Evolutionary conservation across 2,329 filamentous ascomycete genomes (phyloP), one percentile per base, ranked within the genome.

Genomic region (Geosmithia flava): DNA sequence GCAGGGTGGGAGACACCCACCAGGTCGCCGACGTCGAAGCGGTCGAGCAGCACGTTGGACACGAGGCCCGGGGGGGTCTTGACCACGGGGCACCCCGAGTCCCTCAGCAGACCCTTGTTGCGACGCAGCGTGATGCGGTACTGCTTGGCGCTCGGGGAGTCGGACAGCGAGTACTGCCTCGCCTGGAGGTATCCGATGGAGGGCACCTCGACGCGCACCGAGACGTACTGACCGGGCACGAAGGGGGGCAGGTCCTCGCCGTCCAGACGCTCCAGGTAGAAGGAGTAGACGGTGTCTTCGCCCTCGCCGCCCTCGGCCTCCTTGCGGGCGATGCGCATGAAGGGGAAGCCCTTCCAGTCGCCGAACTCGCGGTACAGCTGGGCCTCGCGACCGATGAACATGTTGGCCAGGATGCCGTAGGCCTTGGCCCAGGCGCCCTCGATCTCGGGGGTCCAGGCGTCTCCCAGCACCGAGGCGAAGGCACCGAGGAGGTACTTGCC

Each of bases 121-220:
- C 72, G 76, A 71, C 87, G 87, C 49, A 89, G 74, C 46, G 75
- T 84, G 63, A 88, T 81, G 29, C 85, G 77, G 63, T 85, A 85
- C 62, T 81, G 76, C 46, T 77, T 70, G 8, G 72, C 65, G 2
- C 68, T 68, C 2, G 80, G 82, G 46, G 76, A 71, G 53, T 87
- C 82, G 56, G 77, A 83, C 51, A 89, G 71, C 23, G 81, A 85
- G 65, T 87, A 89, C 62, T 88, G 85, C 30, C 84, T 71, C 17
- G 78, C 72, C 62, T 89, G 85, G 53, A 71, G 64, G 58, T 79
- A 75, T 20, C 75, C 74, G 52, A 76, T 67, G 0, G 69, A 66
- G 1, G 77, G 74, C 0, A 85, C 72, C 46, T 72, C 68, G 7
- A 81, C 61, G 46, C 74, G 74, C 44, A 87, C 64, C 0, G 81